These are phyloP conservation scores for Leccinum longicurvipes DNA, from an alignment of 768 basidiomycete genomes.

Conservation along the genomic window DNA sequence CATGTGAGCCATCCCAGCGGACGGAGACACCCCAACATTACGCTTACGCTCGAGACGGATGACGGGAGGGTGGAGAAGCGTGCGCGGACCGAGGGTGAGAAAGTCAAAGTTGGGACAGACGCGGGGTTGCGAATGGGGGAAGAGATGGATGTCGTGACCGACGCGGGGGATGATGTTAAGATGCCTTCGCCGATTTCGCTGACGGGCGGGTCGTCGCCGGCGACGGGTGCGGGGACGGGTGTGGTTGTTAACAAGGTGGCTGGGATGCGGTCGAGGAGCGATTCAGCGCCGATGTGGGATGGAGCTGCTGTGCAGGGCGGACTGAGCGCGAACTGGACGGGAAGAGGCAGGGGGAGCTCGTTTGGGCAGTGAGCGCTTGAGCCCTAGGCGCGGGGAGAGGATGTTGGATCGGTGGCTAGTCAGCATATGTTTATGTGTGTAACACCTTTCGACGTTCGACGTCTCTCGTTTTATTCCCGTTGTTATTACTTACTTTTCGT, in stretches of 20 bases:
- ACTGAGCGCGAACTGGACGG: slow-evolving; percentile 29
- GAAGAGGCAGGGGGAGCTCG: slow-evolving; percentile 26
- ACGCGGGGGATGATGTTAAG: slow-evolving; percentile 15
- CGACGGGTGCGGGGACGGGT: slow-evolving; percentile 14
- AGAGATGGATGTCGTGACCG: slow-evolving; percentile 26
- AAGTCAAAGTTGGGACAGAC: slow-evolving; percentile 2
- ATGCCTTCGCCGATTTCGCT: slow-evolving; percentile 21
- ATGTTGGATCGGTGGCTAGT: not conserved
- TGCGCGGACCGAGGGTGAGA: slow-evolving; percentile 17
- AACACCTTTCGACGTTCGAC: slow-evolving; percentile 20
- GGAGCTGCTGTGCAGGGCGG: slow-evolving; percentile 18
- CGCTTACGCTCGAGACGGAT: slow-evolving; percentile 26
- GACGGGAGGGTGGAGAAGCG: slow-evolving; percentile 26
- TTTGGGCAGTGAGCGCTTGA: slow-evolving; percentile 27
- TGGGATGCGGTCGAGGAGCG: slow-evolving; percentile 22
- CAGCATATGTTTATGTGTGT: not conserved
- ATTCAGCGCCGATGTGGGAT: slow-evolving; percentile 25
- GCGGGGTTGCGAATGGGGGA: slow-evolving; percentile 10
- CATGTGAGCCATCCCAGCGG: slow-evolving; percentile 28
- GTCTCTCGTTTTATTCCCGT: slow-evolving; percentile 18
- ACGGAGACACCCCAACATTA: slow-evolving; percentile 29
- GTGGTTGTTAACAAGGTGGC: slow-evolving; percentile 14
- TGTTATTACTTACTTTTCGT: not conserved
- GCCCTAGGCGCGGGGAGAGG: not conserved
- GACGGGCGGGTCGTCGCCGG: slow-evolving; percentile 11